Evolutionary conservation across 1,284 basidiomycete species (phyloP).

Genomic region (Flammula alnicola): DNA sequence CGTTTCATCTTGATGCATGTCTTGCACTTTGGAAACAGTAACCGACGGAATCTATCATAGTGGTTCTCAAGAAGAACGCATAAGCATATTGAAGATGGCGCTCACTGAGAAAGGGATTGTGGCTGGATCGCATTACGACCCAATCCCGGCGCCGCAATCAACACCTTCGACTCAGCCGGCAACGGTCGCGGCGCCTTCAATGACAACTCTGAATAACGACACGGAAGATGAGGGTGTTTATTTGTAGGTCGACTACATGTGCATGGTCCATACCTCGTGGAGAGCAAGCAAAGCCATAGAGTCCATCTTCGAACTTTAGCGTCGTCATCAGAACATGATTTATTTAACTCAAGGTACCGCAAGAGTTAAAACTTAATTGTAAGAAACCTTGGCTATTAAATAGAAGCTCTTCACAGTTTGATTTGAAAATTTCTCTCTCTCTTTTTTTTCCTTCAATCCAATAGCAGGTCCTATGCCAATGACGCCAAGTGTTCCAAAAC

Average conservation of each 20-base stretch:
- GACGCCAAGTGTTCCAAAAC: too few species aligned
- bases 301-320: too few species aligned
- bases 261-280: constrained; percentile 22
- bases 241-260: constrained; percentile 5
- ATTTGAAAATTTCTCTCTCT: too few species aligned
- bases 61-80: constrained; percentile 73
- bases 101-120: constrained; percentile 64
- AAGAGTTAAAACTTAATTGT: too few species aligned
- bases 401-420: too few species aligned
- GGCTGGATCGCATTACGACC: constrained; percentile 50
- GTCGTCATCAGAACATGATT: too few species aligned
- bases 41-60: constrained; percentile 39
- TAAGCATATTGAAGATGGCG: constrained; percentile 67
- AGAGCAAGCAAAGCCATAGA: constrained; percentile 45
- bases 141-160: constrained; percentile 1
- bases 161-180: neutral
- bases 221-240: constrained; percentile 13
- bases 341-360: too few species aligned
- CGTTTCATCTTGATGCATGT: constrained; percentile 17
- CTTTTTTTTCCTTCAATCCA: too few species aligned
- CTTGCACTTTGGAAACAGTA: neutral
- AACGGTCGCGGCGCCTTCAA: neutral
- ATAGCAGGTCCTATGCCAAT: too few species aligned
- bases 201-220: neutral
- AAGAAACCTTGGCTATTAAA: too few species aligned